Evolutionary conservation across 2,329 filamentous ascomycete genomes (phyloP).

Genomic region (Neopestalotiopsis clavispora): DNA sequence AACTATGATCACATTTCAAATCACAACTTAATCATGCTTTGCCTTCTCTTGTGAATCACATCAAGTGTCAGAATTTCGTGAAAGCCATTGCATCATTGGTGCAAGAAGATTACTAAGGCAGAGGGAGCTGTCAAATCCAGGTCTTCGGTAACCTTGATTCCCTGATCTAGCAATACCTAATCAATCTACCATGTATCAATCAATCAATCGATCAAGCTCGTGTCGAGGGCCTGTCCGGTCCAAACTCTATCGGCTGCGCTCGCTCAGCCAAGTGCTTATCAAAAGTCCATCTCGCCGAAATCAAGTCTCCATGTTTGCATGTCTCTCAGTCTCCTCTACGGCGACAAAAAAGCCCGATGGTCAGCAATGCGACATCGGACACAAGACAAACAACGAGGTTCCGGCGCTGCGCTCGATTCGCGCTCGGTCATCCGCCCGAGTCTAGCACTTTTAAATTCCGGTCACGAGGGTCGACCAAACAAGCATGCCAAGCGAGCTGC

Average conservation of each 20-base stretch:
- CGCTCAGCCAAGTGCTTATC: not conserved
- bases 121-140: not conserved
- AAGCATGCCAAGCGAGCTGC: not conserved
- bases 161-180: not conserved
- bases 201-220: slow-evolving; percentile 1
- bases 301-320: not conserved
- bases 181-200: not conserved
- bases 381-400: not conserved
- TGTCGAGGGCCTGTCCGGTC: not conserved
- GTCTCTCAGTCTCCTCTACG: not conserved
- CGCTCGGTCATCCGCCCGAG: slow-evolving; percentile 6
- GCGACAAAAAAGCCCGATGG: no score
- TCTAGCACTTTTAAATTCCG: slow-evolving; percentile 8
- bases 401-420: slow-evolving; percentile 2
- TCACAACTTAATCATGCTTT: not conserved
- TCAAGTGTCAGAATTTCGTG: not conserved
- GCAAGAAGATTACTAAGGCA: slow-evolving; percentile 5
- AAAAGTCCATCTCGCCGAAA: not conserved
- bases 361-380: slow-evolving; percentile 14
- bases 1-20: not conserved
- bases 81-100: slow-evolving; percentile 11
- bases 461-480: not conserved
- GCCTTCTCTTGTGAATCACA: not conserved
- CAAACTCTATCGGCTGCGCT: not conserved
- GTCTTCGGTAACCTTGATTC: not conserved